phyloP scores from a whole-genome alignment of 2,329 filamentous ascomycete species.

The Aspergillus sp. region DNA sequence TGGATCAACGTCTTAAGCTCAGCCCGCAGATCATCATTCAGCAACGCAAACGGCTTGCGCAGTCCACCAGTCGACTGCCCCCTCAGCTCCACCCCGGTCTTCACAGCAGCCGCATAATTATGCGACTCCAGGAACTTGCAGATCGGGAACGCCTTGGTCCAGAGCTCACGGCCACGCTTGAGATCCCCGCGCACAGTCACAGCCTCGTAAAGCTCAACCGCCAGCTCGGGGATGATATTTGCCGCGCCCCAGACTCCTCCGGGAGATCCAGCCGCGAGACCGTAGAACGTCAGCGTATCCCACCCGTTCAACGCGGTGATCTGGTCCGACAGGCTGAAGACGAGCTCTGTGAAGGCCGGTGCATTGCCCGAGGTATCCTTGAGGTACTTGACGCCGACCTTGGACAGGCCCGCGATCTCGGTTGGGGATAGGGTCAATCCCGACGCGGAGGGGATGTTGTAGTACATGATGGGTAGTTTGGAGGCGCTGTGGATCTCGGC shows the following conservation, averaged over 20 bases:
- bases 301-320: slow-evolving; percentile 55
- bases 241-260: slow-evolving; percentile 54
- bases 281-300: slow-evolving; percentile 56
- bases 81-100: slow-evolving; percentile 51
- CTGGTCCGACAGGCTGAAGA: slow-evolving; percentile 43
- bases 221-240: slow-evolving; percentile 52
- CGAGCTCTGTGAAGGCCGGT: slow-evolving; percentile 50
- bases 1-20: slow-evolving; percentile 41
- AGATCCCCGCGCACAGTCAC: slow-evolving; percentile 47
- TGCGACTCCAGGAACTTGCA: slow-evolving; percentile 53
- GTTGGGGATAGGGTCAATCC: slow-evolving; percentile 44
- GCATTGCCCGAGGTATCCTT: slow-evolving; percentile 56
- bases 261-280: slow-evolving; percentile 50
- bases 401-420: slow-evolving; percentile 46
- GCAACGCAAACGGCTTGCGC: slow-evolving; percentile 50
- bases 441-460: slow-evolving; percentile 52
- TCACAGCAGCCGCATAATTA: slow-evolving; percentile 50
- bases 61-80: slow-evolving; percentile 49
- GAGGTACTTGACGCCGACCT: slow-evolving; percentile 51
- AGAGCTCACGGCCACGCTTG: slow-evolving; percentile 46
- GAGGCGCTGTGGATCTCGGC: slow-evolving; percentile 40
- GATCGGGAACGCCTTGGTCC: slow-evolving; percentile 51
- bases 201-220: slow-evolving; percentile 49
- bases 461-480: slow-evolving; percentile 49
- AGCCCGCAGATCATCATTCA: slow-evolving; percentile 30